phyloP scores from a whole-genome alignment of 495 filamentous ascomycete species.

The Evernia prunastri region DNA sequence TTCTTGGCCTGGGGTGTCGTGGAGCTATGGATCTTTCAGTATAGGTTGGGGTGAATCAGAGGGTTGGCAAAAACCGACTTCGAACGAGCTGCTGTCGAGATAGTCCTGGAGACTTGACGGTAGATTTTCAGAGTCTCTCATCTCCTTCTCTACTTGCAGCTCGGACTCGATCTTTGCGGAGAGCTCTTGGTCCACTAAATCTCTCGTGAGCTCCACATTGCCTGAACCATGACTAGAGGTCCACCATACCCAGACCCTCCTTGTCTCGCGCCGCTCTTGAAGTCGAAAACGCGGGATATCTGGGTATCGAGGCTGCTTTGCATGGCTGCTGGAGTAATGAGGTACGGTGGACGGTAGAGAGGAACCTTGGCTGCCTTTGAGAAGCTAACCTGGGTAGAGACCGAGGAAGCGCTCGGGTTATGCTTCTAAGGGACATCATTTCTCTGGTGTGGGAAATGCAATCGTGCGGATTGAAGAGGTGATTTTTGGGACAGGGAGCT shows the following conservation, averaged over 20 bases:
- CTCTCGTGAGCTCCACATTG: slow-evolving; percentile 23
- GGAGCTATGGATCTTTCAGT: slow-evolving; percentile 45
- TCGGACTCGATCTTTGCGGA: slow-evolving; percentile 71
- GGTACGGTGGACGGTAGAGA: slow-evolving; percentile 40
- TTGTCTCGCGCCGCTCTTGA: slow-evolving; percentile 50
- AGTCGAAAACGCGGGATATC: slow-evolving; percentile 68
- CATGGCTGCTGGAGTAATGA: slow-evolving; percentile 43
- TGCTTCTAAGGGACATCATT: slow-evolving; percentile 71
- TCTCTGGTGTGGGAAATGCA: slow-evolving; percentile 20
- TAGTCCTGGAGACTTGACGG: slow-evolving; percentile 64
- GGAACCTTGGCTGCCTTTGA: slow-evolving; percentile 47
- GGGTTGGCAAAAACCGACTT: slow-evolving; percentile 27
- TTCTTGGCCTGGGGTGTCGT: slow-evolving; percentile 75
- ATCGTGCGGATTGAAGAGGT: background rate
- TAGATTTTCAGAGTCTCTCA: slow-evolving; percentile 50
- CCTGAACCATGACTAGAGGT: background rate
- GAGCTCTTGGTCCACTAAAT: slow-evolving; percentile 59
- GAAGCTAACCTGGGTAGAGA: slow-evolving; percentile 54
- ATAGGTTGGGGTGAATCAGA: background rate
- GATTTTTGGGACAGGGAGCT: background rate
- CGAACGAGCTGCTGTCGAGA: slow-evolving; percentile 60
- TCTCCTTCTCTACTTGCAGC: slow-evolving; percentile 56
- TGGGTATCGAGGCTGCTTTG: slow-evolving; percentile 47
- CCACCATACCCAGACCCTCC: slow-evolving; percentile 49
- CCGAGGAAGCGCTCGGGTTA: slow-evolving; percentile 67